phyloP scores from a whole-genome alignment of 805 yeast species.

The Candida silvatica region DNA sequence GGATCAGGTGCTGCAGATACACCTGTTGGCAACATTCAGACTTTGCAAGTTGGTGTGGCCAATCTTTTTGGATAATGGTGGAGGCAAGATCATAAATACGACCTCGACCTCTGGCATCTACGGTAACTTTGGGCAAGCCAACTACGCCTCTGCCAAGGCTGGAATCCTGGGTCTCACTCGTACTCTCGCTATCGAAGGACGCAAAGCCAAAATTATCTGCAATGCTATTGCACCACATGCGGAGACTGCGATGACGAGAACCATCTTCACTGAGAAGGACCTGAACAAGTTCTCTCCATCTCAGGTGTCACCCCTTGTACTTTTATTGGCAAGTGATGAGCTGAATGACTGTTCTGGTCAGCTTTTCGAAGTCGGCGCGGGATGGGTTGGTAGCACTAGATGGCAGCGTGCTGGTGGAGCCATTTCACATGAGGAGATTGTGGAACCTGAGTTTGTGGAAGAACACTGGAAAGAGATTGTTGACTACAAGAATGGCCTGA shows the following conservation, averaged over 20 bases:
- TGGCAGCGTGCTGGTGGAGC: conserved; percentile 92
- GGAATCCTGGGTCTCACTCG: conserved; percentile 80
- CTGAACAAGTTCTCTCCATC: conserved; percentile 78
- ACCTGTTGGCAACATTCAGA: conserved; percentile 71
- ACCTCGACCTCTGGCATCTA: conserved; percentile 95
- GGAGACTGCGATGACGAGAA: conserved; percentile 93
- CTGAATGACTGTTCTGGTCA: conserved; percentile 60
- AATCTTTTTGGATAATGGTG: conserved; percentile 63
- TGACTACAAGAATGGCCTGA: conserved; percentile 50
- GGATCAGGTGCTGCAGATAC: conserved; percentile 74
- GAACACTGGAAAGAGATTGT: conserved; percentile 59
- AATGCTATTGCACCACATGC: conserved; percentile 95
- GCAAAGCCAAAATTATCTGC: conserved; percentile 62
- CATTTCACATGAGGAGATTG: conserved; percentile 43
- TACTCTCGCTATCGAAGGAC: conserved; percentile 89
- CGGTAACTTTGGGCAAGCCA: conserved; percentile 96
- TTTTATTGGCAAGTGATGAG: conserved; percentile 67
- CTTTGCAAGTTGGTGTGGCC: conserved; percentile 93
- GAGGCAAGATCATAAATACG: conserved; percentile 80
- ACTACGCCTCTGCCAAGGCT: conserved; percentile 89
- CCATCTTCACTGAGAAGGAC: conserved; percentile 74
- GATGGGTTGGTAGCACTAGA: conserved; percentile 92
- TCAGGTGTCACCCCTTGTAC: conserved; percentile 85
- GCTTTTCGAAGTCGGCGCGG: conserved; percentile 89
- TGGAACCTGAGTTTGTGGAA: conserved; percentile 58